A percentile compares a stretch with the other conserved stretches of the same genome.
Conservation (phyloP, 1,284 basidiomycete species). For the Tylopilus sp. region DNA sequence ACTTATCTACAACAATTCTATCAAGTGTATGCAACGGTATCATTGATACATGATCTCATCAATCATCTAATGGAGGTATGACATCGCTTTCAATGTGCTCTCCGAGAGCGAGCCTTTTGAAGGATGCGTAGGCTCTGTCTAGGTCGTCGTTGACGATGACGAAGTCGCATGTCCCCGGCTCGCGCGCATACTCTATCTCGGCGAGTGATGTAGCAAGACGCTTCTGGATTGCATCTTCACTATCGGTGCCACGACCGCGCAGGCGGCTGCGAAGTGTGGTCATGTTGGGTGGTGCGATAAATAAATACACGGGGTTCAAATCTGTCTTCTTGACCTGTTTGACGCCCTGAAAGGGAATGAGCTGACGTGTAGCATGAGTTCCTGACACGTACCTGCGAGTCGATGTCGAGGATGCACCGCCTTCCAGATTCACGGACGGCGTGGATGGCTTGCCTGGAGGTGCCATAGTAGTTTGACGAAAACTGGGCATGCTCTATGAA, state of each 20-base stretch:
- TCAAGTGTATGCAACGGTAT: constrained; percentile 14
- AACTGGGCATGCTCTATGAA: constrained; percentile 89
- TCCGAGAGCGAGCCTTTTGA: constrained; percentile 80
- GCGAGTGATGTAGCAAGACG: constrained; percentile 85
- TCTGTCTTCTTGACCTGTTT: constrained; percentile 86
- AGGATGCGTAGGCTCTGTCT: constrained; percentile 81
- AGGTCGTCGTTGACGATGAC: constrained; percentile 95
- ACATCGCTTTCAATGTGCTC: constrained; percentile 63
- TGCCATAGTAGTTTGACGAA: constrained; percentile 95
- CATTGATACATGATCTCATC: constrained; percentile 18
- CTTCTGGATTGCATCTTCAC: constrained; percentile 77
- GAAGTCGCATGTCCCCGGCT: constrained; percentile 81
- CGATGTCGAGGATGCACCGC: constrained; percentile 96
- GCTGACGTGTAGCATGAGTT: not conserved
- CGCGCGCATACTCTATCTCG: constrained; percentile 90
- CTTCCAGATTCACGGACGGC: constrained; percentile 70
- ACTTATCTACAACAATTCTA: not conserved
- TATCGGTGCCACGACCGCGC: constrained; percentile 88
- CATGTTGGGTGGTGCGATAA: constrained; percentile 92
- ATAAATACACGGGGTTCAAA: constrained; percentile 91
- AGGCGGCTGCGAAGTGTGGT: constrained; percentile 76
- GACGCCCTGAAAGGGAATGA: constrained; percentile 73
- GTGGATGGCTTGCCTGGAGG: constrained; percentile 77
- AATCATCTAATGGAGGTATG: constrained; percentile 72
- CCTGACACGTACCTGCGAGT: constrained; percentile 75